These are phyloP conservation scores for Alternaria infectoria DNA, from an alignment of 2,329 filamentous ascomycete species.

Conservation along the genomic window DNA sequence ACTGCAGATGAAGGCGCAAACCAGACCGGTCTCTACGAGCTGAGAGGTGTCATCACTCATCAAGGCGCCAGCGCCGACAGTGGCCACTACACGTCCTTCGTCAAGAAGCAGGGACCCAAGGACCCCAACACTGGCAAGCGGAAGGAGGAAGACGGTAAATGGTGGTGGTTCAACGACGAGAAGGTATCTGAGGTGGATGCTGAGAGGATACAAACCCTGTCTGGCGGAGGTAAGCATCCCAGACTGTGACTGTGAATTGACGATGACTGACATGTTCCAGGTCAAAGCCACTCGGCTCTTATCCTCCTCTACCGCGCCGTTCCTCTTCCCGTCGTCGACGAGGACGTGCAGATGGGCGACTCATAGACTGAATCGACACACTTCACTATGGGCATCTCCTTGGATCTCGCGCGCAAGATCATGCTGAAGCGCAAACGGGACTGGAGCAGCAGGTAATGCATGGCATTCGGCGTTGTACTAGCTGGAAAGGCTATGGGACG, in stretches of 20 bases:
- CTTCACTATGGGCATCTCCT: not conserved
- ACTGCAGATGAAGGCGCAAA: slow-evolving; percentile 82
- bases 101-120: slow-evolving; percentile 83
- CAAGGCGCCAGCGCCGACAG: slow-evolving; percentile 97
- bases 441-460: slow-evolving; percentile 18
- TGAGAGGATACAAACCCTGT: slow-evolving; percentile 88
- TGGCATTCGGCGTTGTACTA: slow-evolving; percentile 40
- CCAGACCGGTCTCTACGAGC: slow-evolving; percentile 92
- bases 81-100: slow-evolving; percentile 96
- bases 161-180: slow-evolving; percentile 99
- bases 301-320: slow-evolving; percentile 81
- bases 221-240: slow-evolving; percentile 74
- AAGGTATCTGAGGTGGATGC: slow-evolving; percentile 90
- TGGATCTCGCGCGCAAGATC: not conserved
- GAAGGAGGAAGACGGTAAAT: slow-evolving; percentile 86
- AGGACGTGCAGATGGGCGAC: slow-evolving; percentile 46
- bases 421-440: not conserved
- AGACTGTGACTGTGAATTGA: not conserved
- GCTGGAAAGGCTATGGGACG: slow-evolving; percentile 19
- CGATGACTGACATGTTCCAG: slow-evolving; percentile 38
- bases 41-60: slow-evolving; percentile 92
- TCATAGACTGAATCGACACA: slow-evolving; percentile 3
- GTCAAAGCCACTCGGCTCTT: slow-evolving; percentile 80
- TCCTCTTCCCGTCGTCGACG: slow-evolving; percentile 66
- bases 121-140: slow-evolving; percentile 79